Conservation (phyloP, 495 filamentous ascomycete species). For the Aspergillus diversus region DNA sequence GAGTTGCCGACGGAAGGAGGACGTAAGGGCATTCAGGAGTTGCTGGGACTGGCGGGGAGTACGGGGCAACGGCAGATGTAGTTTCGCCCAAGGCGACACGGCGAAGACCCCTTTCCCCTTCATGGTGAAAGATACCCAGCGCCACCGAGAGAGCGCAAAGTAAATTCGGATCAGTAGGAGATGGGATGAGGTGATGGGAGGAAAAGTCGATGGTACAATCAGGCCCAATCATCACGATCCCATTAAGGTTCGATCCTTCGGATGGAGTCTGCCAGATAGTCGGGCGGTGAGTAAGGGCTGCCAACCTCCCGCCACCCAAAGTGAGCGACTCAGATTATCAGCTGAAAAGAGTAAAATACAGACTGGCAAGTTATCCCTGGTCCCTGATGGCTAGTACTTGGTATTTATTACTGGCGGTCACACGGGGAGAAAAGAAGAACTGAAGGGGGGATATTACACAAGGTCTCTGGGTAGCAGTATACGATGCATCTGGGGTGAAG, state of each 20-base stretch:
- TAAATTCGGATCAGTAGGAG: background rate
- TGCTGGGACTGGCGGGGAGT: slow-evolving; percentile 65
- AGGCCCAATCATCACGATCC: background rate
- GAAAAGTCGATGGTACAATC: background rate
- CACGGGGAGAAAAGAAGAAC: background rate
- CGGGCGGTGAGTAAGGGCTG: slow-evolving; percentile 28
- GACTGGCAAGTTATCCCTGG: too few relatives aligned
- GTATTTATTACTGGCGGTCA: background rate
- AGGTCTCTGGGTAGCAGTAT: too few relatives aligned
- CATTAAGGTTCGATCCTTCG: background rate
- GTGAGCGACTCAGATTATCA: slow-evolving; percentile 1
- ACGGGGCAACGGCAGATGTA: slow-evolving; percentile 73
- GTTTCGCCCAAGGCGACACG: slow-evolving; percentile 58
- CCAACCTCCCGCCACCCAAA: slow-evolving; percentile 14
- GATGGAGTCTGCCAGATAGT: background rate
- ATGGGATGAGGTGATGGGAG: background rate
- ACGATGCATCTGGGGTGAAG: too few relatives aligned
- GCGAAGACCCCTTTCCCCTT: slow-evolving; percentile 41
- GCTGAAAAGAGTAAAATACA: slow-evolving; percentile 2
- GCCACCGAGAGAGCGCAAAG: background rate
- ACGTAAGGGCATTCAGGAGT: slow-evolving; percentile 69
- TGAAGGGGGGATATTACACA: too few relatives aligned
- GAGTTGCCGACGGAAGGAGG: slow-evolving; percentile 75
- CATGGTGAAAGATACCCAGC: slow-evolving; percentile 36
- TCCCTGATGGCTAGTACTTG: too few relatives aligned